Base-by-base conservation (phyloP, 257 asterid genomes). In the Orobanche coerulescens region DNA sequence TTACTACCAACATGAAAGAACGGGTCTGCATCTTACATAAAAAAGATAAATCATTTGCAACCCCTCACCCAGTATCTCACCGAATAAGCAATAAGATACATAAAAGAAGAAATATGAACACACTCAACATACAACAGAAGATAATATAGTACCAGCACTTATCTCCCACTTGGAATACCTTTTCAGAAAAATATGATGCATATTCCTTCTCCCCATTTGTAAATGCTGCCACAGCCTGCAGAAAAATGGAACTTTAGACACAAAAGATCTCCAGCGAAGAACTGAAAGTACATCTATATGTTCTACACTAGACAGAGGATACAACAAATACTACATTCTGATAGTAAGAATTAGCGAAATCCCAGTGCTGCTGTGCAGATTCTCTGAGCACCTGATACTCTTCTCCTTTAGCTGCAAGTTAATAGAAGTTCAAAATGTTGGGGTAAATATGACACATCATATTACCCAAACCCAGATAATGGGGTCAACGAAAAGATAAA, bases 201-300 rank as follows among this genome's bases (percentile, higher is more conserved):
- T 86, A 78, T 52, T 61, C 78, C 79, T 68, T 79, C 53, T 81
- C 78, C 51, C 99, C 99, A 62, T 74, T 83, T 57, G 90, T 24
- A 72, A 74, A 93, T 57, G 99, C 96, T 66, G 90, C 77, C n/a
- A 88, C 81, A 73, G 99, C 97, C 97, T 92, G 81, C 71, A 76
- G 67, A 46, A 59, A 44, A 64, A 61, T 55, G 65, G 62, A 66
- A 59, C 56, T 57, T 67, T 71, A 79, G 51, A 61, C 69, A 62
- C 43, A 25, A 19, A 61, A 71, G 57, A 44, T 46, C 50, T 49
- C 20, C 12, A 12, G 22, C 23, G 52, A 33, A 46, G 53, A 58
- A 43, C 39, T 54, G 44, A 37, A 50, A 65, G 33, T 42, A 50
- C 14, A 33, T 3, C 6, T 22, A 60, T 43, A 58, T 61, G 66